These are phyloP conservation scores for Meira miltonrushii DNA, from an alignment of 1,284 basidiomycete species.

Conservation along the genomic window DNA sequence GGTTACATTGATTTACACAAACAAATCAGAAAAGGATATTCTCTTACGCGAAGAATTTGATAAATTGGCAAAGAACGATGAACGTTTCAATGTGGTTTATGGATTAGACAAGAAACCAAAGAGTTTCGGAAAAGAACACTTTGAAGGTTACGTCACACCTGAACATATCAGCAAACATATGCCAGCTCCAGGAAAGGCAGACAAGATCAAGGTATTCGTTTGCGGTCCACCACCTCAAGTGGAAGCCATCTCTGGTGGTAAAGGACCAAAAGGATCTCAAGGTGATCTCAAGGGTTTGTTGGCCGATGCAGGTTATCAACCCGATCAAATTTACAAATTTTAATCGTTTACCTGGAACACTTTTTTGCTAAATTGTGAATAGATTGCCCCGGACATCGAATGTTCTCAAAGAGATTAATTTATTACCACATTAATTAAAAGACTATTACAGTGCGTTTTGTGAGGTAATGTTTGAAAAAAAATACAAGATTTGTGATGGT, in stretches of 20 bases:
- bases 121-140: slow-evolving; percentile 28
- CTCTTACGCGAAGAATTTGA: slow-evolving; percentile 79
- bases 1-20: slow-evolving; percentile 85
- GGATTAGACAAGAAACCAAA: slow-evolving; percentile 70
- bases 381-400: too few relatives aligned
- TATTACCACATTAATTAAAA: too few relatives aligned
- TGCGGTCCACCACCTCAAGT: slow-evolving; percentile 61
- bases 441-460: too few relatives aligned
- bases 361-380: too few relatives aligned
- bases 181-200: slow-evolving; percentile 63
- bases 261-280: slow-evolving; percentile 46
- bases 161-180: slow-evolving; percentile 71
- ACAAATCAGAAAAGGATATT: slow-evolving; percentile 85
- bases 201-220: slow-evolving; percentile 82
- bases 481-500: too few relatives aligned
- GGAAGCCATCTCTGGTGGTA: slow-evolving; percentile 45
- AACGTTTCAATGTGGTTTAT: slow-evolving; percentile 73
- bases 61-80: slow-evolving; percentile 40
- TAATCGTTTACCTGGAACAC: neutral
- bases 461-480: too few relatives aligned
- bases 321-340: slow-evolving; percentile 27
- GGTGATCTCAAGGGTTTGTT: slow-evolving; percentile 48
- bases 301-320: slow-evolving; percentile 43
- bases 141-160: slow-evolving; percentile 60
- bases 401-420: too few relatives aligned